Percentiles rank a stretch among this genome's conserved stretches.
phyloP scores from a whole-genome alignment of 441 rosid species.

The Corymbia calophylla region DNA sequence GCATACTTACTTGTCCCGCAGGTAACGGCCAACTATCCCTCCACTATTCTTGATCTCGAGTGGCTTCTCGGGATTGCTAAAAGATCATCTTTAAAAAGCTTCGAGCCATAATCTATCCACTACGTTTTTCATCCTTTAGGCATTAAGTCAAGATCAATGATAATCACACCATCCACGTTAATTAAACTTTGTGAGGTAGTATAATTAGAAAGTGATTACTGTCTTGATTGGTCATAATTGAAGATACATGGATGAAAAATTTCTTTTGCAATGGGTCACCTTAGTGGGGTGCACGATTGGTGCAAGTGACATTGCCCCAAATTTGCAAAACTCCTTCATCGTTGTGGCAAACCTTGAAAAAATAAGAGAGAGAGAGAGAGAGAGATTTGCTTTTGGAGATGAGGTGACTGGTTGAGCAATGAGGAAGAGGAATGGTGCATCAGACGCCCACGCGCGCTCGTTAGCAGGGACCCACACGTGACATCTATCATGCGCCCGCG shows the following conservation, averaged over 20 bases:
- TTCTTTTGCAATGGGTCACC: neutral
- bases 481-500: conserved; percentile 22
- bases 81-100: neutral
- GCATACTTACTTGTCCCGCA: neutral
- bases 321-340: neutral
- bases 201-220: neutral
- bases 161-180: neutral
- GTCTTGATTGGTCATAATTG: neutral
- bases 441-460: conserved; percentile 22
- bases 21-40: neutral
- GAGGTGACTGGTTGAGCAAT: conserved; percentile 31
- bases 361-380: neutral
- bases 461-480: conserved; percentile 15
- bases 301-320: neutral
- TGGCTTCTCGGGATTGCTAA: neutral
- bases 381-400: neutral
- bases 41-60: neutral
- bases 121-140: neutral
- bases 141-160: neutral
- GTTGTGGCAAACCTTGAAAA: neutral
- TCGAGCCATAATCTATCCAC: neutral
- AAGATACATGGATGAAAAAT: neutral
- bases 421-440: conserved; percentile 19
- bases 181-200: neutral
- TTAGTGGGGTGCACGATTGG: conserved; percentile 5